Conservation (phyloP, 768 basidiomycete species). For the Termitomyces sp. region DNA sequence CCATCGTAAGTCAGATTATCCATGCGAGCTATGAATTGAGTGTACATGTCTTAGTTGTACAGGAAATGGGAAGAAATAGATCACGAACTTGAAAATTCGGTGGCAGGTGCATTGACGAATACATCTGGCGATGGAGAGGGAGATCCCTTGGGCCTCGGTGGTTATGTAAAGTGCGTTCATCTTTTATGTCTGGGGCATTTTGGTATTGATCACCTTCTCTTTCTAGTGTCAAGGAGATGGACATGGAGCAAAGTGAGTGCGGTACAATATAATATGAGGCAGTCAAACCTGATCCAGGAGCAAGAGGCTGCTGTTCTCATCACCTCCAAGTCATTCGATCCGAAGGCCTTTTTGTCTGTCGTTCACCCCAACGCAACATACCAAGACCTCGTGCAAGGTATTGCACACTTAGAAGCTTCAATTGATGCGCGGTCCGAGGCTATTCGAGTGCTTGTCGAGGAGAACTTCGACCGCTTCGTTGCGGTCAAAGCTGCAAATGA, state of each 20-base stretch:
- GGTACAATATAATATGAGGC: not conserved
- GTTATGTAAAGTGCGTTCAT: conserved; percentile 48
- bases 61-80: conserved; percentile 92
- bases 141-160: conserved; percentile 79
- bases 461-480: conserved; percentile 97
- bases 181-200: not conserved
- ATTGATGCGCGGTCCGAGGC: conserved; percentile 93
- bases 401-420: conserved; percentile 66
- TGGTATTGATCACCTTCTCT: conserved; percentile 2
- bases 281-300: not conserved
- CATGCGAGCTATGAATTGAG: not conserved
- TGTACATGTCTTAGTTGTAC: not conserved
- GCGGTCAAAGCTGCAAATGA: conserved; percentile 97
- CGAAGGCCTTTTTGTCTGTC: conserved; percentile 86
- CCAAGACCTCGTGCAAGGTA: conserved; percentile 82
- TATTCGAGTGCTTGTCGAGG: conserved; percentile 92
- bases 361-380: conserved; percentile 95
- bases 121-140: conserved; percentile 56
- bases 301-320: conserved; percentile 80
- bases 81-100: conserved; percentile 75
- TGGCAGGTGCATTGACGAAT: conserved; percentile 66
- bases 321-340: conserved; percentile 93
- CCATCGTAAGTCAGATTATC: conserved; percentile 53
- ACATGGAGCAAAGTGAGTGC: conserved; percentile 72
- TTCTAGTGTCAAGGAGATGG: conserved; percentile 59